phyloP scores from a whole-genome alignment of 208 protist genomes.

The Trypanosomatidae sp. region DNA sequence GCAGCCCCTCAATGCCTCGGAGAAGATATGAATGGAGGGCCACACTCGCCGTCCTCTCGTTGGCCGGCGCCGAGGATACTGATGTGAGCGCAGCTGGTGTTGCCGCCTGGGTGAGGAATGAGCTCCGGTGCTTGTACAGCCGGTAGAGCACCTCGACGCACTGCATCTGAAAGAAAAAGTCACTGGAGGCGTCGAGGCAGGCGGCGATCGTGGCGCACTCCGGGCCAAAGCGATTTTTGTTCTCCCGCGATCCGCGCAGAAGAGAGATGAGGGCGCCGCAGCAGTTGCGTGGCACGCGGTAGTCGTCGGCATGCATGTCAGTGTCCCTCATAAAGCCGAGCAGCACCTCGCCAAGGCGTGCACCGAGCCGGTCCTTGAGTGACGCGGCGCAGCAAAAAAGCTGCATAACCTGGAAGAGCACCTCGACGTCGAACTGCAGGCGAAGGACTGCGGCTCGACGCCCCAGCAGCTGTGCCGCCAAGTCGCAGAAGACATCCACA shows the following conservation, averaged over 20 bases:
- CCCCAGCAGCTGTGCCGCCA: slow-evolving; percentile 45
- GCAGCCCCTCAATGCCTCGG: slow-evolving; percentile 61
- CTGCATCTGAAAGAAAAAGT: slow-evolving; percentile 91
- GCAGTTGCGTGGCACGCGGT: slow-evolving; percentile 66
- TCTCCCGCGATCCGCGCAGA: slow-evolving; percentile 66
- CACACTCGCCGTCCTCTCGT: slow-evolving; percentile 2
- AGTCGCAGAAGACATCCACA: slow-evolving; percentile 39
- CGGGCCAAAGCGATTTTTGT: slow-evolving; percentile 71
- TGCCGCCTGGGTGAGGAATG: slow-evolving; percentile 35
- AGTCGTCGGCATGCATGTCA: slow-evolving; percentile 62
- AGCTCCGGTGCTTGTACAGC: slow-evolving; percentile 60
- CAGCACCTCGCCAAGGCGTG: slow-evolving; percentile 35
- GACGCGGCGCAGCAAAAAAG: slow-evolving; percentile 37
- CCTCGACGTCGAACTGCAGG: slow-evolving; percentile 49
- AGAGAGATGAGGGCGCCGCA: slow-evolving; percentile 80
- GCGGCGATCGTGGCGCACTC: slow-evolving; percentile 49
- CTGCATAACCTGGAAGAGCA: slow-evolving; percentile 68
- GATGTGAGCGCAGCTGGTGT: not conserved
- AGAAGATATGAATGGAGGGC: slow-evolving; percentile 48
- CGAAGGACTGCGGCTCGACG: slow-evolving; percentile 37
- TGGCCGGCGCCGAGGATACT: not conserved
- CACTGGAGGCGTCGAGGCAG: slow-evolving; percentile 47
- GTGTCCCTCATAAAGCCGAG: slow-evolving; percentile 55
- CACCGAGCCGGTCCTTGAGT: slow-evolving; percentile 64
- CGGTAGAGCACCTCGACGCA: slow-evolving; percentile 85